Evolutionary conservation across 2,329 filamentous ascomycete species (phyloP).

Genomic region (Aspergillus cejpii): DNA sequence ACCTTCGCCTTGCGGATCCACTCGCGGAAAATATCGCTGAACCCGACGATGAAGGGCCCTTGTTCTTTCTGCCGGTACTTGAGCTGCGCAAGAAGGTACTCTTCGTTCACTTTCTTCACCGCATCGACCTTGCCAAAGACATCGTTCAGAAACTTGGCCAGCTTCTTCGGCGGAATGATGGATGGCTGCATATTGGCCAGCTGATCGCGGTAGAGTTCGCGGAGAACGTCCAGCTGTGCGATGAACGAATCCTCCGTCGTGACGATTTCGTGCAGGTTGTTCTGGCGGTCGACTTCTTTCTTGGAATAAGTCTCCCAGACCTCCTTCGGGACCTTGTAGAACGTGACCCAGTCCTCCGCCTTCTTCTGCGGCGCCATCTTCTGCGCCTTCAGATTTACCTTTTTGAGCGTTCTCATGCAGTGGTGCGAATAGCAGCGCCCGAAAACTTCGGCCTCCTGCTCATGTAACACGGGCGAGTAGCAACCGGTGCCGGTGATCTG

Average conservation of each 20-base stretch:
- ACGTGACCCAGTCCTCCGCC: constrained; percentile 79
- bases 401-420: constrained; percentile 89
- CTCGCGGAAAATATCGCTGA: constrained; percentile 95
- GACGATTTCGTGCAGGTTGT: constrained; percentile 91
- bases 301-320: constrained; percentile 63
- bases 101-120: constrained; percentile 85
- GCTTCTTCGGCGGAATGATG: constrained; percentile 70
- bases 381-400: constrained; percentile 77
- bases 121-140: constrained; percentile 89
- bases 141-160: constrained; percentile 70
- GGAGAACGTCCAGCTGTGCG: constrained; percentile 77
- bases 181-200: constrained; percentile 66
- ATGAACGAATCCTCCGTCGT: constrained; percentile 89
- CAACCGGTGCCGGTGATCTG: constrained; percentile 88
- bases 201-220: constrained; percentile 76
- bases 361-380: constrained; percentile 61
- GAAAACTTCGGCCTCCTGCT: constrained; percentile 51
- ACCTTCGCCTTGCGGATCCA: constrained; percentile 92
- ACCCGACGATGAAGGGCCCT: constrained; percentile 86
- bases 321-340: constrained; percentile 76
- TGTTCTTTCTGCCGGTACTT: constrained; percentile 97
- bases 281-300: constrained; percentile 89
- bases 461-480: constrained; percentile 77
- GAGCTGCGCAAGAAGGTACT: constrained; percentile 82
- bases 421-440: constrained; percentile 89